phyloP scores from a whole-genome alignment of 1,284 basidiomycete genomes.

The Boletus hoseneyae region DNA sequence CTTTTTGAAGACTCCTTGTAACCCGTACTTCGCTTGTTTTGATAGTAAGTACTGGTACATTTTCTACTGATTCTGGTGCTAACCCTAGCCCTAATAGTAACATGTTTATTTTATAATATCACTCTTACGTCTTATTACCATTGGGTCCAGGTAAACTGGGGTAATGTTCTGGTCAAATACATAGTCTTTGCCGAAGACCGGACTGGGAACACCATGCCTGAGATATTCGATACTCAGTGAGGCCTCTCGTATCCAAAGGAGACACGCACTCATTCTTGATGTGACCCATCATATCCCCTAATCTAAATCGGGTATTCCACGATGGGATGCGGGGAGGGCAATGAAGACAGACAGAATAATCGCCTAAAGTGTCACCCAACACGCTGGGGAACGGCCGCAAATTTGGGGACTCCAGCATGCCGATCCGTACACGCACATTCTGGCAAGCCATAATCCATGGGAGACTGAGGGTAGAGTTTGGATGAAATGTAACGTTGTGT shows the following conservation, averaged over 20 bases:
- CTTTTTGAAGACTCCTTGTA: too few species aligned
- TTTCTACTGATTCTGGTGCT: too few species aligned
- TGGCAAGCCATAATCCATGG: constrained; percentile 14
- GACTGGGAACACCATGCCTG: constrained; percentile 24
- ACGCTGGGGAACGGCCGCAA: not conserved
- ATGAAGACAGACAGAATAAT: constrained; percentile 25
- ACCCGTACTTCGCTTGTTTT: too few species aligned
- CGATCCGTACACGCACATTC: not conserved
- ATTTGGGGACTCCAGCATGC: not conserved
- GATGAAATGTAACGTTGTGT: constrained; percentile 21
- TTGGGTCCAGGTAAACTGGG: constrained; percentile 17
- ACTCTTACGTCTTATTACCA: constrained; percentile 3
- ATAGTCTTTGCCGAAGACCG: constrained; percentile 22
- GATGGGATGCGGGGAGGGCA: constrained; percentile 30
- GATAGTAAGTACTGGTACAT: too few species aligned
- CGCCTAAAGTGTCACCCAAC: constrained; percentile 6
- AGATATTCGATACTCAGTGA: not conserved
- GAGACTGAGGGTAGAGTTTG: not conserved
- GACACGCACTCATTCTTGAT: constrained; percentile 21
- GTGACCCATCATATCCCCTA: constrained; percentile 18
- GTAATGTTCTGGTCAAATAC: constrained; percentile 22
- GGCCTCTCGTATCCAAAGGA: not conserved
- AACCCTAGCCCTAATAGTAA: too few species aligned
- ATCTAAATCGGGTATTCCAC: constrained; percentile 26
- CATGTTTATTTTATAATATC: not conserved